Evolutionary conservation across 2,329 filamentous ascomycete species (phyloP).

Genomic region (Xylariaceae sp.): DNA sequence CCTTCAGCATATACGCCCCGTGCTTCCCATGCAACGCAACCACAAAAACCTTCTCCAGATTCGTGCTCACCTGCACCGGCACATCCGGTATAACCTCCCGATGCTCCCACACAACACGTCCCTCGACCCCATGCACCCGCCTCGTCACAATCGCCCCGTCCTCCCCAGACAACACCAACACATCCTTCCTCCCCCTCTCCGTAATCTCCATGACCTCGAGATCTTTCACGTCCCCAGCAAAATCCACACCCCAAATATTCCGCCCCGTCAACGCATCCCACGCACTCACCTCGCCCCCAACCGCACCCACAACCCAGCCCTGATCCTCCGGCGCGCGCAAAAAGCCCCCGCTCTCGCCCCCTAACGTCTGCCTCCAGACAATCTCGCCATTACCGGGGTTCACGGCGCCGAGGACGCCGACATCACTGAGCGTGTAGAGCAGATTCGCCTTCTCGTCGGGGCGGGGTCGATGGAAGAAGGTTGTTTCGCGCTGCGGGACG

Average conservation of each 20-base stretch:
- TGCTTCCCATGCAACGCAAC: conserved; percentile 67
- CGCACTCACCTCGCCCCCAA: conserved; percentile 63
- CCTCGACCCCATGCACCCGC: conserved; percentile 66
- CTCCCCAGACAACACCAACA: conserved; percentile 62
- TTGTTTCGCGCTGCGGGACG: conserved; percentile 72
- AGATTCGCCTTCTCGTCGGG: conserved; percentile 78
- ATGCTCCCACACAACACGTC: conserved; percentile 73
- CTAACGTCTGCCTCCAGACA: conserved; percentile 78
- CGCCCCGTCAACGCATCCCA: conserved; percentile 83
- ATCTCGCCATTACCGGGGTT: conserved; percentile 81
- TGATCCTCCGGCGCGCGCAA: conserved; percentile 74
- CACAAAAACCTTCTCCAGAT: conserved; percentile 68
- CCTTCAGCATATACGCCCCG: conserved; percentile 69
- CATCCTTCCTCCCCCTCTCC: conserved; percentile 54
- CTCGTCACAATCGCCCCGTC: conserved; percentile 55
- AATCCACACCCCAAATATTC: conserved; percentile 65
- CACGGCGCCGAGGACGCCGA: conserved; percentile 76
- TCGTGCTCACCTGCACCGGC: conserved; percentile 68
- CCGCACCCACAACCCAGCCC: conserved; percentile 68
- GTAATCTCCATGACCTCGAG: conserved; percentile 72
- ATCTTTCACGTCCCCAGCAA: conserved; percentile 57
- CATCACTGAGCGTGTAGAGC: conserved; percentile 84
- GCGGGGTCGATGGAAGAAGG: conserved; percentile 89
- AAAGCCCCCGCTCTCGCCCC: conserved; percentile 44
- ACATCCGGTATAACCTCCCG: conserved; percentile 62